phyloP scores from a whole-genome alignment of 2,329 filamentous ascomycete species.

The Pyricularia pennisetigena region DNA sequence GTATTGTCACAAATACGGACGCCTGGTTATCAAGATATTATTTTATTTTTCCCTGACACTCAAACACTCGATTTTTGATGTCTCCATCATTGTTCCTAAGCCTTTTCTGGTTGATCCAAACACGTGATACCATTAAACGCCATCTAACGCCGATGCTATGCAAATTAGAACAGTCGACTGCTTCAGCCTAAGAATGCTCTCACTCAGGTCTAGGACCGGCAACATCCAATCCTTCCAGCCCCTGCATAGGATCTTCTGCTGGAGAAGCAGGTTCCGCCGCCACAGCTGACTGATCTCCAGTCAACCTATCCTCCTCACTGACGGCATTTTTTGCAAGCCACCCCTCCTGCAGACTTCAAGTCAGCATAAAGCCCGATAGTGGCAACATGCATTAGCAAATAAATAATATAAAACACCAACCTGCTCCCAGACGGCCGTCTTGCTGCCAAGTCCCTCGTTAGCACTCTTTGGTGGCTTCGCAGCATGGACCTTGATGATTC shows the following conservation, averaged over 20 bases:
- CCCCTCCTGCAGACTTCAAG: constrained; percentile 55
- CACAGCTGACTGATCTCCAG: constrained; percentile 41
- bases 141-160: constrained; percentile 37
- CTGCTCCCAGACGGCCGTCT: constrained; percentile 95
- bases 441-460: constrained; percentile 81
- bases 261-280: constrained; percentile 31
- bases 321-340: constrained; percentile 86
- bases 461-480: constrained; percentile 88
- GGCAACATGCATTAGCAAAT: not conserved
- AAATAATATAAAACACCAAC: constrained; percentile 37
- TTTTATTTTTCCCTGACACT: not conserved
- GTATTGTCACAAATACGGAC: not conserved
- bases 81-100: not conserved
- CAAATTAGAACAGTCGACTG: constrained; percentile 9
- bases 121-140: constrained; percentile 5
- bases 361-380: not conserved
- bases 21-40: not conserved
- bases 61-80: not conserved
- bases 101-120: not conserved
- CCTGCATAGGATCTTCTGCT: constrained; percentile 86
- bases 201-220: constrained; percentile 78
- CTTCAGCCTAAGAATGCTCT: constrained; percentile 12
- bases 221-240: constrained; percentile 84
- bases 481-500: constrained; percentile 81
- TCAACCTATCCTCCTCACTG: constrained; percentile 65